Evolutionary conservation across 352 stramenopile species (phyloP), one percentile per base, ranked within the genome.

Genomic region (Globisporangium canariense): DNA sequence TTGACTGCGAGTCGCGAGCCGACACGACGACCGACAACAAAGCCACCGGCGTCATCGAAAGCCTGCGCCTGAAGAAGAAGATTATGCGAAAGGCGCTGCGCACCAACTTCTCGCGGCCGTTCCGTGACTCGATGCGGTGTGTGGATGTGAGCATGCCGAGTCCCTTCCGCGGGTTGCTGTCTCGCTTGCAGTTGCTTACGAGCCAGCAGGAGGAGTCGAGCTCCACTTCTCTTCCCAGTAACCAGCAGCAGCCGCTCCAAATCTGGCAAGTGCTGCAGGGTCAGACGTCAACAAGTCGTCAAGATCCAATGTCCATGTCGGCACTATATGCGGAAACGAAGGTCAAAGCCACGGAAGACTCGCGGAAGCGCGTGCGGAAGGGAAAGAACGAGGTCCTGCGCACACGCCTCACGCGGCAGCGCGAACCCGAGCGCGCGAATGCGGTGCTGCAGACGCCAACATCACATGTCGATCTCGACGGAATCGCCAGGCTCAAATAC

Each of bases 121-220:
- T 83, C 38, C 77, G 77, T 13, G 77, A 86, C 58, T 75, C 77
- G 1, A 86, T 86, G 77, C 77, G 77, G 3, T 86, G 77, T 41
- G 62, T 74, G 11, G 67, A 77, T 34, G 76, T 74, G 32, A 56
- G 20, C 40, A 64, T 81, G 28, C 76, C 76, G 2, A 71, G 76
- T 18, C 76, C 76, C 11, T 85, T 85, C 52, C 63, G 62, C 4
- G 70, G 70, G 5, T 65, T 85, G 11, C 63, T 85, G 5, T 46
- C 60, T 14, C 69, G 65, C 11, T 64, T 85, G 9, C 62, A 79
- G 40, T 62, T 83, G 43, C 52, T 63, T 2, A 49, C 74, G 10
- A 22, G 51, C 20, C 11, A 36, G 7, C n/a, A 32, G 20, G 18
- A 13, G 0, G n/a, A 49, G 45, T 56, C n/a, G 6, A 56, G 36